Percentiles rank a stretch among this genome's conserved stretches.
Conservation (phyloP, 805 yeast genomes). For the Blastobotrys mokoenaii region DNA sequence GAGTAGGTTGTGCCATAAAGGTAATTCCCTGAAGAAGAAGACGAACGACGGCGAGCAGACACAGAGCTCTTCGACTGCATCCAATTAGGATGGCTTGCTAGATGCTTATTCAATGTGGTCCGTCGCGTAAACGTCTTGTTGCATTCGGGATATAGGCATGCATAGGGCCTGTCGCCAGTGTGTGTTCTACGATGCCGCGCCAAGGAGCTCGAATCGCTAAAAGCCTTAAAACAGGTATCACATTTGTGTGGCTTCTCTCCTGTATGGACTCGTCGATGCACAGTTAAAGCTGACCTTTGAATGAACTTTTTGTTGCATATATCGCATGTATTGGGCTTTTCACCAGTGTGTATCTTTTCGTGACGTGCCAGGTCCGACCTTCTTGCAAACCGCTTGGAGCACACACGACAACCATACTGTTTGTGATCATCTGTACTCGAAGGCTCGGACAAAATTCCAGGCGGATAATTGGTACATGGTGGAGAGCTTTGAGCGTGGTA, state of each 20-base stretch:
- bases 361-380: conserved; percentile 79
- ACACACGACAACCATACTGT: conserved; percentile 31
- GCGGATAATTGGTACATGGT: too few species aligned
- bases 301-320: conserved; percentile 71
- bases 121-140: conserved; percentile 80
- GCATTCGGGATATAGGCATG: conserved; percentile 55
- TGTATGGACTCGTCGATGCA: conserved; percentile 73
- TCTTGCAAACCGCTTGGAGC: conserved; percentile 65
- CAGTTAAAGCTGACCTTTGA: conserved; percentile 73
- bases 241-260: conserved; percentile 72
- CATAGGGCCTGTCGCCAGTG: conserved; percentile 78
- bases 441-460: too few species aligned
- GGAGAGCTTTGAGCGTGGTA: too few species aligned
- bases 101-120: conserved; percentile 70
- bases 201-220: conserved; percentile 35
- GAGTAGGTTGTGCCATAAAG: conserved; percentile 4
- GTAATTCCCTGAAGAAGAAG: neutral
- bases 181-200: conserved; percentile 85
- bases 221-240: conserved; percentile 28
- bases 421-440: conserved; percentile 6
- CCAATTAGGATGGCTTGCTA: conserved; percentile 41
- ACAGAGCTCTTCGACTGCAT: neutral
- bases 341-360: conserved; percentile 50
- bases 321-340: conserved; percentile 33
- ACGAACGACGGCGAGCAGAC: neutral